phyloP scores from a whole-genome alignment of 2,329 filamentous ascomycete species.

The Paraphaeosphaeria minitans region DNA sequence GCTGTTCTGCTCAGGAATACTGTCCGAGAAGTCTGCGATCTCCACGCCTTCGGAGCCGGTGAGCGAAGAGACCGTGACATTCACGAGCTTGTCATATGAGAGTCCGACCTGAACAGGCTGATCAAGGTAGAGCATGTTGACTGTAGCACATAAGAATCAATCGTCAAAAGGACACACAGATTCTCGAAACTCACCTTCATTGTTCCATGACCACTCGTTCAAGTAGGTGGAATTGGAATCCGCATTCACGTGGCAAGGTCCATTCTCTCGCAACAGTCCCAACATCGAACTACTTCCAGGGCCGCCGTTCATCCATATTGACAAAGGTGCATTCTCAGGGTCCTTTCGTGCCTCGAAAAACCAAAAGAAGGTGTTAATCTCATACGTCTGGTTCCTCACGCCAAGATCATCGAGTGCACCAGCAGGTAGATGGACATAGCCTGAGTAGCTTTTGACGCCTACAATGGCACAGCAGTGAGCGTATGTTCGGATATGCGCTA shows the following conservation, averaged over 20 bases:
- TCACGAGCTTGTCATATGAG: conserved; percentile 53
- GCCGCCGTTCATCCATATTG: conserved; percentile 66
- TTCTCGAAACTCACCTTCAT: conserved; percentile 46
- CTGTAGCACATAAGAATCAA: conserved; percentile 16
- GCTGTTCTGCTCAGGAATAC: conserved; percentile 54
- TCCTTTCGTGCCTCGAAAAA: conserved; percentile 66
- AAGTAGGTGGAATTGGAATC: conserved; percentile 58
- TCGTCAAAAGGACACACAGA: not conserved
- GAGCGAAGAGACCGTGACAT: conserved; percentile 44
- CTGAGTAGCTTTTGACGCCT: conserved; percentile 62
- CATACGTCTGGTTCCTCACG: conserved; percentile 52
- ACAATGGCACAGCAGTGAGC: not conserved
- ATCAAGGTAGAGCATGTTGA: conserved; percentile 65
- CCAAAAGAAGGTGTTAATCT: conserved; percentile 67
- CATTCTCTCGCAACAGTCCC: conserved; percentile 50
- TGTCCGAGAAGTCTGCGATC: conserved; percentile 37
- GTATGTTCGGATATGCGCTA: not conserved
- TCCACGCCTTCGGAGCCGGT: conserved; percentile 22
- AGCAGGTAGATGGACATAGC: conserved; percentile 63
- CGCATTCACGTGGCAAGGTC: conserved; percentile 59
- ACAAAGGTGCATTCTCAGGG: conserved; percentile 60
- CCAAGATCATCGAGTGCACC: conserved; percentile 47
- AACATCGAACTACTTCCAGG: conserved; percentile 56
- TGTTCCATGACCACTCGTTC: conserved; percentile 68
- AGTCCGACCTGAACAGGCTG: conserved; percentile 65